Percentiles rank a stretch among this genome's conserved stretches.
These are phyloP conservation scores for Colletotrichum echinochloae DNA, from an alignment of 2,329 filamentous ascomycete species.

Conservation along the genomic window DNA sequence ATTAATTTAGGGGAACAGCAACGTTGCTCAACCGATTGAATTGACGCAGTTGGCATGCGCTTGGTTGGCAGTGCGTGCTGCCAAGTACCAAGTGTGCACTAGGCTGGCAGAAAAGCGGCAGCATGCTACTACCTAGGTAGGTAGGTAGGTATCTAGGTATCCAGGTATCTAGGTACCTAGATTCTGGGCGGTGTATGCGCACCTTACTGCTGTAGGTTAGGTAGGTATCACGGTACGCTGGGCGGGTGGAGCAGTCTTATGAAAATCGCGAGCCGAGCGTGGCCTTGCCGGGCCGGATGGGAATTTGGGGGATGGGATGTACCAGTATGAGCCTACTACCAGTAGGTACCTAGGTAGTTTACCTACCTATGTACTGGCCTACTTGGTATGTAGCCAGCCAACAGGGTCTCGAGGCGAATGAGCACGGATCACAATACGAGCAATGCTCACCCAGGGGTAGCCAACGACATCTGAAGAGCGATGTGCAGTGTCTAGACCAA, in stretches of 20 bases:
- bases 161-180: no score
- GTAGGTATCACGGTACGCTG: conserved; percentile 1
- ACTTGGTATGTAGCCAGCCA: background rate
- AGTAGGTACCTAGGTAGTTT: background rate
- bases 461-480: background rate
- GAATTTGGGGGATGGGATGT: conserved; percentile 2
- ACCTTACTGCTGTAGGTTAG: background rate
- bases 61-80: conserved; percentile 26
- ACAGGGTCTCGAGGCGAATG: conserved; percentile 21
- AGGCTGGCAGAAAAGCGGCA: conserved; percentile 20
- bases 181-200: background rate
- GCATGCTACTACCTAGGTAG: background rate
- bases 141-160: background rate
- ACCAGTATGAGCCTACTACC: conserved; percentile 22
- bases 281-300: no score
- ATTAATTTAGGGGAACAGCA: conserved; percentile 36
- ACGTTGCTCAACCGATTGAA: conserved; percentile 39
- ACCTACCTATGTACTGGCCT: no score
- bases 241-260: background rate
- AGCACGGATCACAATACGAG: conserved; percentile 24
- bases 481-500: background rate
- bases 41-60: conserved; percentile 30
- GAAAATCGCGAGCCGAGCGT: no score
- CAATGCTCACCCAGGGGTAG: conserved; percentile 1
- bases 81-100: conserved; percentile 12